phyloP scores from a whole-genome alignment of 192 early-diverging fungal genomes.

The Backusella morwellensis region DNA sequence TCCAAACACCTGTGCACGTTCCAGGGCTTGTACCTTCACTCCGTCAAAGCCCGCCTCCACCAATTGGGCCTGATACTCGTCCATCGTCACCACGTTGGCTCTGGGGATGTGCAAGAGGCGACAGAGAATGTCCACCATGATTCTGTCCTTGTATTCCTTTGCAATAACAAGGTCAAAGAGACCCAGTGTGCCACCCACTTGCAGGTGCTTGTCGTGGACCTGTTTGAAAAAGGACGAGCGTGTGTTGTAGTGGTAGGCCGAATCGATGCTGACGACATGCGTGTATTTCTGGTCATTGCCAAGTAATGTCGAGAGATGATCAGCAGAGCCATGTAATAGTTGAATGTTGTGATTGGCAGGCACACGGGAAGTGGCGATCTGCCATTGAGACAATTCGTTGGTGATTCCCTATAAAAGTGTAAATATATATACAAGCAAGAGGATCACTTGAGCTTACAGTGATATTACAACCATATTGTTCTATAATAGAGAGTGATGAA shows the following conservation, averaged over 20 bases:
- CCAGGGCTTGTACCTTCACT: slow-evolving; percentile 36
- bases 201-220: slow-evolving; percentile 12
- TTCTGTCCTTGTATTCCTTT: not conserved
- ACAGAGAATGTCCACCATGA: slow-evolving; percentile 26
- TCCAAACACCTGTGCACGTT: slow-evolving; percentile 39
- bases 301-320: not conserved
- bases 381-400: slow-evolving; percentile 41
- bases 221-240: slow-evolving; percentile 37
- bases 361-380: slow-evolving; percentile 30
- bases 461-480: slow-evolving; percentile 14
- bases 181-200: slow-evolving; percentile 21
- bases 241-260: slow-evolving; percentile 49
- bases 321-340: slow-evolving; percentile 25
- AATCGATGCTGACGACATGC: slow-evolving; percentile 45
- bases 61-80: slow-evolving; percentile 37
- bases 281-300: not conserved
- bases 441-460: slow-evolving; percentile 15
- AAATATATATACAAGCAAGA: not conserved
- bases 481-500: not conserved
- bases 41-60: slow-evolving; percentile 37
- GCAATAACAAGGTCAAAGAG: slow-evolving; percentile 41
- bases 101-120: slow-evolving; percentile 34
- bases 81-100: slow-evolving; percentile 38
- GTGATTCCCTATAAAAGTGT: slow-evolving; percentile 37
- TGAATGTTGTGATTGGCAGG: not conserved